Evolutionary conservation across 2,329 filamentous ascomycete species (phyloP), one percentile per base, ranked within the genome.

Genomic region (Fusarium chaquense): DNA sequence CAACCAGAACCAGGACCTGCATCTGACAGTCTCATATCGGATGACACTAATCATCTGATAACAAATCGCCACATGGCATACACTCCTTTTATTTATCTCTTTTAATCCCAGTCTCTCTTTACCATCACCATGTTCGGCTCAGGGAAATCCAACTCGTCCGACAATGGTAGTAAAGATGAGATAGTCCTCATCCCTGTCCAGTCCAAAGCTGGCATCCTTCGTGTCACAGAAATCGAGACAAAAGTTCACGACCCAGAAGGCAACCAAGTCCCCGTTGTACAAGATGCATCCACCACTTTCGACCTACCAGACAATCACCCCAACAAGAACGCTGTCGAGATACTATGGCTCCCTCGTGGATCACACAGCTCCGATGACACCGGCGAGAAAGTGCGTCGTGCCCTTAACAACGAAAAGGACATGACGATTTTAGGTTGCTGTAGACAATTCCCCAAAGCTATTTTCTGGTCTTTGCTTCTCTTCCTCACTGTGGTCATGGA

Each of bases 401-500:
- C 56, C 5, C 35, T 72, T 13, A 59, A 64, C 13, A 67, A 65
- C 9, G 70, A 72, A 54, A 72, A 69, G 30, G 67, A 72, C 5
- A 65, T 71, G 67, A 72, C 70, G 0, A 57, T 73, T 3, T 5
- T 68, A 20, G 40, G 57, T 7, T 71, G 68, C 57, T 59, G 40
- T 53, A 47, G 45, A 13, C 61, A 63, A 41, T 73, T 70, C 24
- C 71, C 71, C 26, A 73, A 73, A 22, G 71, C 71, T 0, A 70
- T 73, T 9, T 60, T 61, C 3, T 73, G 69, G 62, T 73, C 71
- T 0, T 28, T 73, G 2, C 10, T 73, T 7, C 55, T 73, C 6
- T 72, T 70, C 46, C 60, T 73, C 6, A 73, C 71, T 16, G 62
- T 73, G 15, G 69, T 73, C 1, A 73, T 73, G 71, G 71, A 73